phyloP scores from a whole-genome alignment of 495 filamentous ascomycete species.

The Chaetomium cochliodes region DNA sequence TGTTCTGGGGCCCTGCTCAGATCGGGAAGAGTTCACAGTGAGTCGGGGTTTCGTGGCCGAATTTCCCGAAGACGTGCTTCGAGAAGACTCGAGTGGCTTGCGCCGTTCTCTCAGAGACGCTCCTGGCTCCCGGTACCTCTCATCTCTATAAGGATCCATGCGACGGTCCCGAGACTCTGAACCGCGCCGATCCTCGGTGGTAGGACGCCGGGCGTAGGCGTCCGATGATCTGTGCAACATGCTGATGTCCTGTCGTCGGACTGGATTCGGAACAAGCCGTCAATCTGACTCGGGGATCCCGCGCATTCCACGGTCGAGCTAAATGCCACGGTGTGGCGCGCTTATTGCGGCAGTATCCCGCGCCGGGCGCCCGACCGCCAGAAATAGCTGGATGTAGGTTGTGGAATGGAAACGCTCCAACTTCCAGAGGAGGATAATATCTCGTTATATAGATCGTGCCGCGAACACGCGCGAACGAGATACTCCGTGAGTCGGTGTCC shows the following conservation, averaged over 20 bases:
- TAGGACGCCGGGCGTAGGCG: constrained; percentile 28
- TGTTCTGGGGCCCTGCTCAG: not conserved
- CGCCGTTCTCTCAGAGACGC: constrained; percentile 3
- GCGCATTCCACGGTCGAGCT: not conserved
- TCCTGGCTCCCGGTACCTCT: constrained; percentile 14
- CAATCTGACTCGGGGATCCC: not conserved
- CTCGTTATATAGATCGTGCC: not conserved
- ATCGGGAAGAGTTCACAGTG: not conserved
- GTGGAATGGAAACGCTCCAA: not conserved
- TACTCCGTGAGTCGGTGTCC: not conserved
- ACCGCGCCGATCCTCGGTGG: constrained; percentile 24
- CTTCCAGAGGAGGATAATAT: not conserved
- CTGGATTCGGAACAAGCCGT: constrained; percentile 2
- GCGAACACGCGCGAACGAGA: not conserved
- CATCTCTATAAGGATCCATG: constrained; percentile 14
- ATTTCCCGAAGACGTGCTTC: not conserved
- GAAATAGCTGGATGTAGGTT: not conserved
- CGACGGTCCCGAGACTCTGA: constrained; percentile 22
- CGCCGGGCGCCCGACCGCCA: not conserved
- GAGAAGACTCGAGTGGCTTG: not conserved
- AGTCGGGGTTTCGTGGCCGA: not conserved
- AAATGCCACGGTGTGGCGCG: not conserved
- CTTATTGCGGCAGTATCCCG: not conserved
- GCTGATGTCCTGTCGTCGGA: not conserved
- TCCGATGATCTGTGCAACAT: constrained; percentile 30